phyloP scores from a whole-genome alignment of 2,329 filamentous ascomycete species.

The Penicillium sp. region DNA sequence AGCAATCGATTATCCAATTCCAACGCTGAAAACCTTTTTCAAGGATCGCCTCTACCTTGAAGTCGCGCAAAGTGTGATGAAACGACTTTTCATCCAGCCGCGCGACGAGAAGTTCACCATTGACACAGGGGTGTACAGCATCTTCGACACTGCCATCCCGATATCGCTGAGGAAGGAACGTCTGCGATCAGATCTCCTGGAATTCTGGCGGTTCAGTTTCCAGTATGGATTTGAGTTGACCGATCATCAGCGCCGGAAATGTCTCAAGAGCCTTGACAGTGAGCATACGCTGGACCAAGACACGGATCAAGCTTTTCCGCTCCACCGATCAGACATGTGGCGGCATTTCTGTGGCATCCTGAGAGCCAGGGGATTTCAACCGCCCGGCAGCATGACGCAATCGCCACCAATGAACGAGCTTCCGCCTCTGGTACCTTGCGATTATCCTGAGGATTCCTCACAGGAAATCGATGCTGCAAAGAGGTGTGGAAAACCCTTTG shows the following conservation, averaged over 20 bases:
- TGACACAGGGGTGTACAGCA: constrained; percentile 3
- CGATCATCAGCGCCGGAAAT: neutral
- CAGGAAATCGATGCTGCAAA: neutral
- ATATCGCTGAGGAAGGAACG: neutral
- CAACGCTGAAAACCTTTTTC: constrained; percentile 15
- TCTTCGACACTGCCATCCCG: neutral
- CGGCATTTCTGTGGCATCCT: neutral
- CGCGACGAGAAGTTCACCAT: constrained; percentile 7
- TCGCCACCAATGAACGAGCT: neutral
- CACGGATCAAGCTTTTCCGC: neutral
- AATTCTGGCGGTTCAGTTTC: constrained; percentile 19
- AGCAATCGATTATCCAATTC: constrained; percentile 12
- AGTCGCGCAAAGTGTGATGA: constrained; percentile 8
- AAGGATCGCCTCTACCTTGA: constrained; percentile 14
- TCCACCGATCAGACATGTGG: neutral
- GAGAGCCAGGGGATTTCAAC: constrained; percentile 1
- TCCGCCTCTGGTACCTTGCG: neutral
- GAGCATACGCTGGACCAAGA: neutral
- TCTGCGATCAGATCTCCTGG: constrained; percentile 2
- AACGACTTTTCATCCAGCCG: neutral
- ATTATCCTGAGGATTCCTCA: neutral
- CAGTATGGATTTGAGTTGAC: constrained; percentile 18
- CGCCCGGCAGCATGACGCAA: neutral
- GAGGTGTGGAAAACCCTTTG: constrained; percentile 9
- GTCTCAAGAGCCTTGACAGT: neutral